Base-by-base conservation (phyloP, 371 early-diverging fungal species). In the Mucor indicus region DNA sequence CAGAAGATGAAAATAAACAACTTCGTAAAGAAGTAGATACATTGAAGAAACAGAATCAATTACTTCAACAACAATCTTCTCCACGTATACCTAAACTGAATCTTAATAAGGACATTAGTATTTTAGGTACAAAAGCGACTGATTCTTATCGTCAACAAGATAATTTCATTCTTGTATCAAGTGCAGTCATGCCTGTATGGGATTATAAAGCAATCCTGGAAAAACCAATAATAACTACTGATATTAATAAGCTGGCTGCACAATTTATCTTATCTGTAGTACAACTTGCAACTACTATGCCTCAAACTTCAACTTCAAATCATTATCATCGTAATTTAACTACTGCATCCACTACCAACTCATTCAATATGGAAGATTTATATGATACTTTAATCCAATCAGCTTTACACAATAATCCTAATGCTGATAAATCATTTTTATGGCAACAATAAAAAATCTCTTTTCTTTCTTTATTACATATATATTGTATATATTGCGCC, bases 1-100 rank as follows among this genome's bases (percentile, higher is more conserved):
- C 76, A 9, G 71, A 79, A 46, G 73, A 79, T 42, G 84, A 87
- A 45, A 86, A 85, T 61, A 62, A 59, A 48, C 64, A 69, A 24
- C 50, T 86, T 41, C 75, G 77, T 43, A 70, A 61, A 31, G 83
- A 85, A 51, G 59, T 86, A 30, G 76, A 78, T 54, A 33, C 49
- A 0, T 35, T 76, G 12, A 60, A 65, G 38, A 59, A 63, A 37
- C 72, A 76, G 41, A 69, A 70, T 22, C 75, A 67, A 42, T 44
- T 56, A 10, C 40, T 67, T 13, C 55, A 32, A 20, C 43, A 40
- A 29, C 48, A 48, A 38, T 44, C 57, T 7, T 62, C 69, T 15
- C 66, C 69, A 31, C 66, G 66, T 17, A 53, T 62, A 15, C 60
- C 67, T 2, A 71, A 69, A 27, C 67, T 64, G 7, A 75, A 69